Conservation (phyloP, 768 basidiomycete genomes). For the Tylopilus intermedius region DNA sequence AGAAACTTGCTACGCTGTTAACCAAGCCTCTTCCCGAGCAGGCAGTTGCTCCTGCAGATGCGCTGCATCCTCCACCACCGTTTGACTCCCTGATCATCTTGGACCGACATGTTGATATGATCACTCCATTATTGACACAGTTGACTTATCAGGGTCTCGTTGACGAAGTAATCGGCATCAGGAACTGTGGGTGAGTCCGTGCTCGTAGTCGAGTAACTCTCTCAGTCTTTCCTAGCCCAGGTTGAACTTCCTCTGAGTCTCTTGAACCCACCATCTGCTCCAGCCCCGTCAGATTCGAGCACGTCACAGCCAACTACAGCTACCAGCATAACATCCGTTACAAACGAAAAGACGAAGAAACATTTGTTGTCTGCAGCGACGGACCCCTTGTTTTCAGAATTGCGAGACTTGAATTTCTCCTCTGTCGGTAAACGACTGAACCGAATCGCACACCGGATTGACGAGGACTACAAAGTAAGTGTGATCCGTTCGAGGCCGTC, state of each 20-base stretch:
- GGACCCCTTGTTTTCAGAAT: constrained; percentile 76
- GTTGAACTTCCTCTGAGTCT: constrained; percentile 76
- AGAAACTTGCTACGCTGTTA: constrained; percentile 77
- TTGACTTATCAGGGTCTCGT: constrained; percentile 95
- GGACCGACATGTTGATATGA: constrained; percentile 90
- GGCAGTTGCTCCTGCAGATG: constrained; percentile 33
- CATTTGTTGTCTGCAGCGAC: constrained; percentile 73
- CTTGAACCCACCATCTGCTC: constrained; percentile 51
- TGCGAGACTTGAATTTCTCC: constrained; percentile 91
- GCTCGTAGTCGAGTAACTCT: background rate
- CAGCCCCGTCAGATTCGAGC: constrained; percentile 35
- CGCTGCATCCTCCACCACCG: constrained; percentile 47
- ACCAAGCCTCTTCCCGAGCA: constrained; percentile 51
- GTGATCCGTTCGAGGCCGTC: background rate
- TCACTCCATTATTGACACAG: constrained; percentile 92
- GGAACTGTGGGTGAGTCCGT: constrained; percentile 64
- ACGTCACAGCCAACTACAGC: constrained; percentile 41
- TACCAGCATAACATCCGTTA: constrained; percentile 46
- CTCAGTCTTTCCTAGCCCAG: constrained; percentile 47
- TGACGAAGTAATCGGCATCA: constrained; percentile 87
- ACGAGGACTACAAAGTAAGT: constrained; percentile 85
- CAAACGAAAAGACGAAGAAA: constrained; percentile 84
- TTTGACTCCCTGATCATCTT: constrained; percentile 86
- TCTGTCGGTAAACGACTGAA: constrained; percentile 80
- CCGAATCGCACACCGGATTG: constrained; percentile 74